phyloP scores from a whole-genome alignment of 192 early-diverging fungal species.

The Linnemannia exigua region DNA sequence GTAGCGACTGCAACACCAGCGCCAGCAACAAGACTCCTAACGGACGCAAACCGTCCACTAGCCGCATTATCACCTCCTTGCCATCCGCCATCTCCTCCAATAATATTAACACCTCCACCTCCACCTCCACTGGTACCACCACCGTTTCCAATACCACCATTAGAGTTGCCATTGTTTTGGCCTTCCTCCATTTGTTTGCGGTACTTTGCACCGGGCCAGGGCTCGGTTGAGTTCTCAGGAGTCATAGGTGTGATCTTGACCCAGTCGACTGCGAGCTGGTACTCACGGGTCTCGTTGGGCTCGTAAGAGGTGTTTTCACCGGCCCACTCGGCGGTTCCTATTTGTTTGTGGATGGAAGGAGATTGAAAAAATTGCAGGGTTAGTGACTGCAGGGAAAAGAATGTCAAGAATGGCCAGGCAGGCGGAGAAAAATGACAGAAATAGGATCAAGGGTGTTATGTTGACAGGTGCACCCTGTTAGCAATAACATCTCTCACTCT shows the following conservation, averaged over 20 bases:
- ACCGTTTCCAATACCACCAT: conserved; percentile 10
- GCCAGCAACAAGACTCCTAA: background rate
- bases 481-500: background rate
- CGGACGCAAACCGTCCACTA: background rate
- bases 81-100: background rate
- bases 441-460: background rate
- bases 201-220: conserved; percentile 47
- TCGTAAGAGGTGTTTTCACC: conserved; percentile 40
- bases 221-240: conserved; percentile 41
- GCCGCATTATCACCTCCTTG: background rate
- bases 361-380: background rate
- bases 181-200: conserved; percentile 38
- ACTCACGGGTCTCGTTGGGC: conserved; percentile 32
- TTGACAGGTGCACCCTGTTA: background rate
- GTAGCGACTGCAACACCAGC: background rate
- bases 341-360: too few species aligned
- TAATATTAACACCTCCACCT: background rate
- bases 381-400: background rate
- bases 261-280: conserved; percentile 42
- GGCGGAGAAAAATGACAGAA: background rate
- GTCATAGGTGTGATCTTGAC: conserved; percentile 39
- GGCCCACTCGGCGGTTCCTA: conserved; percentile 49
- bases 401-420: background rate
- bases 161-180: conserved; percentile 11
- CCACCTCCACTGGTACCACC: conserved; percentile 1